Conservation (phyloP, 2,329 filamentous ascomycete genomes). For the Fusarium paranaense region DNA sequence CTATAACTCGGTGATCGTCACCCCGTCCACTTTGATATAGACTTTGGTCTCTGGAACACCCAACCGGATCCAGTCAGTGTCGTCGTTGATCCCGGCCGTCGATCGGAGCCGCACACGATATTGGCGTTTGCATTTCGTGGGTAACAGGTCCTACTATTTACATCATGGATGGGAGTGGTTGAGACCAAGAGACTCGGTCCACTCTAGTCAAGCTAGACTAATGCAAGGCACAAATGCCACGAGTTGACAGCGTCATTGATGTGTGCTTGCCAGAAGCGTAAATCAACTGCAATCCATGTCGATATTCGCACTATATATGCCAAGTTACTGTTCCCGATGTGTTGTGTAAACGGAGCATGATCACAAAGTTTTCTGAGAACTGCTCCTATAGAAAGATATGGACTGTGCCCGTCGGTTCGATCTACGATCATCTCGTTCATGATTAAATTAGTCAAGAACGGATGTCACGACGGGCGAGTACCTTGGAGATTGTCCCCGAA, state of each 20-base stretch:
- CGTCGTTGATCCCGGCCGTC: not conserved
- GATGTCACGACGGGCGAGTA: not conserved
- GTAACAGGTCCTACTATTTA: slow-evolving; percentile 1
- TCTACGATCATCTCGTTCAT: not conserved
- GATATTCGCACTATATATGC: not conserved
- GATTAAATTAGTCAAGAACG: not conserved
- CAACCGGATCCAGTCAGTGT: not conserved
- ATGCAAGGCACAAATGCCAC: slow-evolving; percentile 11
- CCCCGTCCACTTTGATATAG: not conserved
- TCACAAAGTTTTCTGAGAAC: not conserved
- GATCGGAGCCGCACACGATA: not conserved
- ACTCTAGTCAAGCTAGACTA: not conserved
- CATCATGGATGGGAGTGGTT: slow-evolving; percentile 17
- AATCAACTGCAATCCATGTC: not conserved
- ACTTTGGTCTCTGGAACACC: not conserved
- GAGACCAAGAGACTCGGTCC: slow-evolving; percentile 1
- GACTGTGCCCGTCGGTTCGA: not conserved
- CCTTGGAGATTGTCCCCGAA: not conserved
- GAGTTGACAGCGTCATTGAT: slow-evolving; percentile 11
- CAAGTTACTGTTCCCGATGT: not conserved
- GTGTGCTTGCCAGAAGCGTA: not conserved
- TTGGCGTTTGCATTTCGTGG: slow-evolving; percentile 22
- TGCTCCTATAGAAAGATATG: not conserved
- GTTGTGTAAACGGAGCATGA: not conserved
- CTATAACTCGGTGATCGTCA: not conserved